Conservation (phyloP, 2,329 filamentous ascomycete species). For the Aspergillus candidus region DNA sequence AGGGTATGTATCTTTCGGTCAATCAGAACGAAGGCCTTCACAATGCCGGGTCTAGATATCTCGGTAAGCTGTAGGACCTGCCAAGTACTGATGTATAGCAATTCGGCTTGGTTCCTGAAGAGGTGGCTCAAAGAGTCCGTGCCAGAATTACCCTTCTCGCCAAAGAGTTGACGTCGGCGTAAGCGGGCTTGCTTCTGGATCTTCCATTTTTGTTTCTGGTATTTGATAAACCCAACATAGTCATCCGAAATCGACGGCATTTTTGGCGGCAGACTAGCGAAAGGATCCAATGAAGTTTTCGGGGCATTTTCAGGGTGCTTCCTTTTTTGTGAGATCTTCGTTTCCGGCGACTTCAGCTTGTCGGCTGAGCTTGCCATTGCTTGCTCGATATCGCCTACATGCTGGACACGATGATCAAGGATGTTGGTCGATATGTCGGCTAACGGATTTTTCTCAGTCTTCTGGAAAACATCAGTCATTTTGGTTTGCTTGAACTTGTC, state of each 20-base stretch:
- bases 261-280: slow-evolving; percentile 69
- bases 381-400: slow-evolving; percentile 70
- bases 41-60: slow-evolving; percentile 77
- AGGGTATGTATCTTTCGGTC: slow-evolving; percentile 84
- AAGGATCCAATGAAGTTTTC: slow-evolving; percentile 65
- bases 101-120: slow-evolving; percentile 88
- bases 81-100: slow-evolving; percentile 89
- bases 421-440: slow-evolving; percentile 64
- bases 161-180: slow-evolving; percentile 84
- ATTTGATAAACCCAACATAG: slow-evolving; percentile 80
- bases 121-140: slow-evolving; percentile 60
- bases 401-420: slow-evolving; percentile 50
- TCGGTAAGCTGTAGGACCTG: slow-evolving; percentile 82
- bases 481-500: slow-evolving; percentile 99
- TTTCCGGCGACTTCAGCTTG: slow-evolving; percentile 60
- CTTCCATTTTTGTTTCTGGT: slow-evolving; percentile 99
- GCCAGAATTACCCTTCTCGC: slow-evolving; percentile 63
- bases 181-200: slow-evolving; percentile 86
- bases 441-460: slow-evolving; percentile 57
- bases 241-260: slow-evolving; percentile 84
- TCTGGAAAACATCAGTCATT: slow-evolving; percentile 82
- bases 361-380: slow-evolving; percentile 59
- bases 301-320: slow-evolving; percentile 63
- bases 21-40: slow-evolving; percentile 84
- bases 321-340: slow-evolving; percentile 56